A percentile compares a stretch with the other conserved stretches of the same genome.
Conservation (phyloP, 2,329 filamentous ascomycete genomes). For the Fusarium veterinarium region DNA sequence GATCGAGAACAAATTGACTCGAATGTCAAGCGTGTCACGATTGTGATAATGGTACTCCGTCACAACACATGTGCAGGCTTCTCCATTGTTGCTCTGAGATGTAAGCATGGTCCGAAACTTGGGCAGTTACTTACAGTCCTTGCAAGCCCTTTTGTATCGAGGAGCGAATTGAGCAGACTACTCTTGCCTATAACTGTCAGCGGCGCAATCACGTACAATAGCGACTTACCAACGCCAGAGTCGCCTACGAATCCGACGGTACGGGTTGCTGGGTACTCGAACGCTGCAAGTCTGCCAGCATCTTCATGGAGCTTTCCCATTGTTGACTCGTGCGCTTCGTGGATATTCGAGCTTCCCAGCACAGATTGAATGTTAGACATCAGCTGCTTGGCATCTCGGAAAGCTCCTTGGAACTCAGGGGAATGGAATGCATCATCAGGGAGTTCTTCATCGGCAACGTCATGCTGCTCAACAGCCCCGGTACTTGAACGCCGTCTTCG, state of each 20-base stretch:
- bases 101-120: background rate
- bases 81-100: slow-evolving; percentile 56
- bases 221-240: slow-evolving; percentile 56
- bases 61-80: slow-evolving; percentile 60
- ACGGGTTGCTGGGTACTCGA: slow-evolving; percentile 53
- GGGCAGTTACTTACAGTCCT: slow-evolving; percentile 52
- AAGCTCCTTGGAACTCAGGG: slow-evolving; percentile 49
- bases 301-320: slow-evolving; percentile 51
- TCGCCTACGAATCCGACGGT: slow-evolving; percentile 61
- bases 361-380: slow-evolving; percentile 47
- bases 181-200: slow-evolving; percentile 54
- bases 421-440: slow-evolving; percentile 52
- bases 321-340: slow-evolving; percentile 53
- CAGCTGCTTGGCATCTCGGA: slow-evolving; percentile 49
- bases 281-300: slow-evolving; percentile 49
- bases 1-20: slow-evolving; percentile 49
- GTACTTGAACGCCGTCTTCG: slow-evolving; percentile 26
- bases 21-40: slow-evolving; percentile 47
- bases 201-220: rapidly evolving
- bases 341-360: slow-evolving; percentile 50
- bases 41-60: slow-evolving; percentile 59
- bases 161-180: slow-evolving; percentile 61
- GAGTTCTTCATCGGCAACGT: slow-evolving; percentile 48
- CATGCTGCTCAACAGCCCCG: slow-evolving; percentile 7
- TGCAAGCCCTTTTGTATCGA: slow-evolving; percentile 55